Base-by-base conservation (phyloP, 371 early-diverging fungal genomes). In the Mortierella sp. region DNA sequence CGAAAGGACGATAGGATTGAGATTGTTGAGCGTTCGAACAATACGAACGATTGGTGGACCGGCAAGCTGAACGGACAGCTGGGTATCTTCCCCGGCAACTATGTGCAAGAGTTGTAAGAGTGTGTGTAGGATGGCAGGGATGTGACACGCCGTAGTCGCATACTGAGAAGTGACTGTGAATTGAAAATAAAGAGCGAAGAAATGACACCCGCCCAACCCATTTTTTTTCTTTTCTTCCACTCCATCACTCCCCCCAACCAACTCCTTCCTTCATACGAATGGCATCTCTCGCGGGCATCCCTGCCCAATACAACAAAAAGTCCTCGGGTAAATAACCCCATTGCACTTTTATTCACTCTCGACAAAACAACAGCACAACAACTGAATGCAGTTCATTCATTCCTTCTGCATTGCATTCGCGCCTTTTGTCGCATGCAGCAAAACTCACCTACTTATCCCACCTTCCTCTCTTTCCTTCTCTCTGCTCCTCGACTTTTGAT, bases 41-140 rank as follows among this genome's bases (percentile, higher is more conserved):
- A 87, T 64, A 67, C 72, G 19, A 88, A 95, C 69, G 94, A 91
- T 71, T 95, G 95, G 95, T 95, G 95, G 95, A 92, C 90, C 0
- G 95, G 95, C 7, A 79, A 78, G 34, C 72, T 92, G 37, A 88
- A 91, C 69, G 94, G 93, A 24, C 70, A 40, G 9, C 86, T 86
- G 37, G 95, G 95, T 48, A 79, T 92, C 24, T 95, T 95, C 79
- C 95, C 95, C 68, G 95, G 93, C 47, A 78, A 61, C 31, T 68
- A 66, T 26, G 76, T 70, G 10, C 70, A 70, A n/a, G 68, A 70
- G 52, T 7, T 68, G 19, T 66, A 48, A 58, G 31, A 14, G 19
- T 22, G 29, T n/a, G 5, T 39, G 26, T 8, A 10, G 19, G n/a
- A 19, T 9, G 34, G 16, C n/a, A n/a, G n/a, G n/a, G n/a, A n/a